Evolutionary conservation across 2,329 filamentous ascomycete species (phyloP).

Genomic region (Fusarium algeriense): DNA sequence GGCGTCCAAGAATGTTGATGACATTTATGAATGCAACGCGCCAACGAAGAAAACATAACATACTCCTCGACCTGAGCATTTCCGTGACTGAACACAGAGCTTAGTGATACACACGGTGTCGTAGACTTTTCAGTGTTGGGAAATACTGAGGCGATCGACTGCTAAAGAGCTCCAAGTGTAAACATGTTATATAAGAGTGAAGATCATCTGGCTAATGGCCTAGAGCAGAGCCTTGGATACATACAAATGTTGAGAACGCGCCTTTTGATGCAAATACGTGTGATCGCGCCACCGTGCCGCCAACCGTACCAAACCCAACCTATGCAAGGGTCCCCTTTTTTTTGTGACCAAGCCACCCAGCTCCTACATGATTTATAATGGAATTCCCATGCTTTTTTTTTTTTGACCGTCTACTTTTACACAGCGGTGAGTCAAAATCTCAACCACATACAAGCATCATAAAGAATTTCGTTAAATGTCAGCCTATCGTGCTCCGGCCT

Average conservation of each 20-base stretch:
- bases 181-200: slow-evolving; percentile 44
- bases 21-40: slow-evolving; percentile 35
- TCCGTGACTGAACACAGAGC: neutral
- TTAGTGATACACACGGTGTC: neutral
- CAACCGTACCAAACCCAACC: slow-evolving; percentile 34
- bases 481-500: slow-evolving; percentile 40
- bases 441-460: slow-evolving; percentile 30
- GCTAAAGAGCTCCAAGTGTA: slow-evolving; percentile 10
- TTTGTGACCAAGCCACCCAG: slow-evolving; percentile 22
- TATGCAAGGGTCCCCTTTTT: slow-evolving; percentile 17
- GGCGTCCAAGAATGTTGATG: slow-evolving; percentile 20
- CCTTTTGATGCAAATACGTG: slow-evolving; percentile 45
- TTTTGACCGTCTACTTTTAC: slow-evolving; percentile 38
- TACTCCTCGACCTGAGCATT: neutral
- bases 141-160: neutral
- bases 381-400: slow-evolving; percentile 33
- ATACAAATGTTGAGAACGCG: slow-evolving; percentile 43
- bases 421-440: slow-evolving; percentile 33
- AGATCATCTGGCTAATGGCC: slow-evolving; percentile 44
- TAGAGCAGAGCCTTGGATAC: slow-evolving; percentile 36
- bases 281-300: slow-evolving; percentile 28
- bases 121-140: neutral
- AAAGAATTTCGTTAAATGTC: slow-evolving; percentile 25
- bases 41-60: slow-evolving; percentile 19
- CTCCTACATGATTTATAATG: slow-evolving; percentile 35